Evolutionary conservation across 2,329 filamentous ascomycete species (phyloP), one percentile per base, ranked within the genome.

Genomic region (Fusarium siculi): DNA sequence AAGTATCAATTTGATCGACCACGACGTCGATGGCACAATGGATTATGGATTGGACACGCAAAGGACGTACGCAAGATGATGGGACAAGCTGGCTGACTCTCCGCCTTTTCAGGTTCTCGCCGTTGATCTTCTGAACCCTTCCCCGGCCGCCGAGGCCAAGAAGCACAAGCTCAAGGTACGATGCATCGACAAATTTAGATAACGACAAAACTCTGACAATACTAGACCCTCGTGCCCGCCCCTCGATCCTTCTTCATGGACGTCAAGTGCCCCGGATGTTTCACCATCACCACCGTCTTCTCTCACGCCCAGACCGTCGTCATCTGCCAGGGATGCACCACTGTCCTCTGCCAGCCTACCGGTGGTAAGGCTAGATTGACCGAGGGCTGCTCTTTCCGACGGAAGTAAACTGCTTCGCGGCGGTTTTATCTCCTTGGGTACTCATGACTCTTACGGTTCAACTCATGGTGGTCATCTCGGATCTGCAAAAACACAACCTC

Each of bases 241-340:
- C 96, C 96, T 82, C 94, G 96, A 86, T 98, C 96, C 80, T 99
- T 98, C 93, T 99, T 99, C 94, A 99, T 99, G 96, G 96, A 99
- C 86, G 96, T 99, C 90, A 99, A 99, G 93, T 99, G 96, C 93
- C 96, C 96, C 85, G 96, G 96, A 83, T 99, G 96, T 94, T 99
- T 98, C 93, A 98, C 95, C 87, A 99, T 99, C 92, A 99, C 96
- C 87, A 99, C 96, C 86, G 96, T 99, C 88, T 99, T 98, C 94
- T 98, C 96, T 77, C 96, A 99, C 91, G 96, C 96, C 87, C 96
- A 99, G 91, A 99, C 96, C 85, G 96, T 99, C 86, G 96, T 99
- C 87, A 97, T 98, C 91, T 99, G 96, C 93, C 95, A 95, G 84
- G 96, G 96, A 83, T 99, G 96, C 94, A 97, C 96, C 82, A 98